Percentiles rank a stretch among this genome's conserved stretches.
These are phyloP conservation scores for Neckera pumila DNA, from an alignment of 225 moss, liverwort and hornwort genomes.

Conservation along the genomic window DNA sequence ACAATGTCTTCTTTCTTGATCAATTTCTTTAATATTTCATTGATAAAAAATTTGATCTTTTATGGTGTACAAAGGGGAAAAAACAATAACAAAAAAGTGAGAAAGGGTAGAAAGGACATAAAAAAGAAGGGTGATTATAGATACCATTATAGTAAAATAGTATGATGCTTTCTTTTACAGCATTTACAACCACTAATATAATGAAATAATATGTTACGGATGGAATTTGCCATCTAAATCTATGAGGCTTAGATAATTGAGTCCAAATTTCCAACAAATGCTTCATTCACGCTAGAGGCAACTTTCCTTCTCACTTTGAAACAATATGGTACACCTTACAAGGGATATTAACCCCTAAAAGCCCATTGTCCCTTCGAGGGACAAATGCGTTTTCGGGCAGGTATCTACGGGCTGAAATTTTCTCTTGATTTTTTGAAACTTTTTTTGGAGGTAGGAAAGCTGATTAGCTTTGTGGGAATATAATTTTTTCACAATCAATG, in stretches of 20 bases:
- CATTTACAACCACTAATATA: accelerated
- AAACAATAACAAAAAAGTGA: background rate
- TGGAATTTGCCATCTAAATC: accelerated
- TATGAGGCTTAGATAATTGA: accelerated
- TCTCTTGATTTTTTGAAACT: too few relatives aligned
- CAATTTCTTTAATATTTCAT: background rate
- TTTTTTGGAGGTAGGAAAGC: too few relatives aligned
- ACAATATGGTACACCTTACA: accelerated
- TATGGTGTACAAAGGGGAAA: accelerated
- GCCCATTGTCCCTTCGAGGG: too few relatives aligned
- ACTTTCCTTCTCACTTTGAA: background rate
- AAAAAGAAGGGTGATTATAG: background rate
- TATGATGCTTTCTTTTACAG: accelerated
- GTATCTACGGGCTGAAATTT: too few relatives aligned
- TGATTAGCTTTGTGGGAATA: too few relatives aligned
- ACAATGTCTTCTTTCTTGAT: background rate
- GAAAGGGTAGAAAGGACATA: accelerated
- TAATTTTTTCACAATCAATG: too few relatives aligned
- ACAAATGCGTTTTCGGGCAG: too few relatives aligned
- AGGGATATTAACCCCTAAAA: background rate
- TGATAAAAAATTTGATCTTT: background rate
- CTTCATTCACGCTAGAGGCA: accelerated
- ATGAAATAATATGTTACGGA: background rate
- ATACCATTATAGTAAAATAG: background rate
- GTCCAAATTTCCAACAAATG: accelerated